These are phyloP conservation scores for Taphrina betulina DNA, from an alignment of 1,139 yeast species.

Conservation along the genomic window DNA sequence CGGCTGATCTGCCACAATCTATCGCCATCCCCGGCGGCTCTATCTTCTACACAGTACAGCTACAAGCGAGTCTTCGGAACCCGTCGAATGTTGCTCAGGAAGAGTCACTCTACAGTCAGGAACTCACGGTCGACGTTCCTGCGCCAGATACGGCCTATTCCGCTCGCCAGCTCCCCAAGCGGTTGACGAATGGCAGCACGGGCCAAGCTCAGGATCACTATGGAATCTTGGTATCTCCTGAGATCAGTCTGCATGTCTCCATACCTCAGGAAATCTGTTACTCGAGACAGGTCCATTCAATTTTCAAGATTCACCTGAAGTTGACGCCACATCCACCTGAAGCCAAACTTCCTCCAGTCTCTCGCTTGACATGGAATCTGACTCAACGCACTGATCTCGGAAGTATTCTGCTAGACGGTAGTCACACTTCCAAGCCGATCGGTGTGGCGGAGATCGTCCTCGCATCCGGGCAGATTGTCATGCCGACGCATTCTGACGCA, in stretches of 20 bases:
- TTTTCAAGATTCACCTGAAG: conserved; percentile 29
- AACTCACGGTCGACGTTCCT: conserved; percentile 18
- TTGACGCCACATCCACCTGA: conserved; percentile 31
- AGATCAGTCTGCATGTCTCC: conserved; percentile 33
- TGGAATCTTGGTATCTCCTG: conserved; percentile 97
- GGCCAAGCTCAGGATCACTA: conserved; percentile 43
- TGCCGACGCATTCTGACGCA: conserved; percentile 7
- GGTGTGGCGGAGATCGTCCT: conserved; percentile 17
- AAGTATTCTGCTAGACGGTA: not conserved
- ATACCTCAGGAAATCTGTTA: conserved; percentile 27
- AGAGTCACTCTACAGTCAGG: conserved; percentile 17
- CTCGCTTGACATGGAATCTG: conserved; percentile 26
- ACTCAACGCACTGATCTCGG: conserved; percentile 18
- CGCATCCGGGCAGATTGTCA: conserved; percentile 20
- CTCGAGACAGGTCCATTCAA: conserved; percentile 17
- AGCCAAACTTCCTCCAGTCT: conserved; percentile 24
- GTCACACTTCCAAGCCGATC: not conserved
- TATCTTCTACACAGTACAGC: conserved; percentile 28
- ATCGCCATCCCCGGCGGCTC: conserved; percentile 18
- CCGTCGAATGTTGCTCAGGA: conserved; percentile 3
- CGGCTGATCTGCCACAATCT: conserved; percentile 28
- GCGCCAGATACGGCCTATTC: conserved; percentile 30
- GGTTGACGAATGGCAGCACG: conserved; percentile 23
- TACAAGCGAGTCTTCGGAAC: conserved; percentile 14
- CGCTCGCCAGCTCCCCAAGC: conserved; percentile 20